Conservation (phyloP, 2,329 filamentous ascomycete genomes). For the Diaporthe longicolla region DNA sequence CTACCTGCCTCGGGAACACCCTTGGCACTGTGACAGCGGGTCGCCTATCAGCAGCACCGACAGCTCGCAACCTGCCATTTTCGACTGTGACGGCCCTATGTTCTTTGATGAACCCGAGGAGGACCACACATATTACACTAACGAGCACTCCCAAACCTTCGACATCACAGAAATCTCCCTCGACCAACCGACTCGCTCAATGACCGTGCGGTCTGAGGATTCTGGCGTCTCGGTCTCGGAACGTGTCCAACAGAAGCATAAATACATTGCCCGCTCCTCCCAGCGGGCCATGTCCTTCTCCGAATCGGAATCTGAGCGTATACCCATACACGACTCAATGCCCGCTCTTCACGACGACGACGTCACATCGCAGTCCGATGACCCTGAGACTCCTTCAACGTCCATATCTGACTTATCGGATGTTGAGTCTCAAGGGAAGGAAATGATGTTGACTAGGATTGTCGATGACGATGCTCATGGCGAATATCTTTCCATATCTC, state of each 20-base stretch:
- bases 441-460: constrained; percentile 44
- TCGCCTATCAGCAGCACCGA: constrained; percentile 55
- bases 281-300: constrained; percentile 67
- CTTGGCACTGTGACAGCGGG: constrained; percentile 56
- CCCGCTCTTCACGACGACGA: constrained; percentile 56
- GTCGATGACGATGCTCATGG: constrained; percentile 50
- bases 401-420: constrained; percentile 63
- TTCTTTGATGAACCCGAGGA: constrained; percentile 62
- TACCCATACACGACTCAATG: constrained; percentile 51
- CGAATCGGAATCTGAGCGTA: constrained; percentile 61
- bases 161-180: constrained; percentile 48
- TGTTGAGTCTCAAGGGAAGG: constrained; percentile 51
- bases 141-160: constrained; percentile 57
- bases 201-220: constrained; percentile 63
- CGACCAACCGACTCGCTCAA: constrained; percentile 62
- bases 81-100: constrained; percentile 50
- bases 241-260: constrained; percentile 52
- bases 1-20: constrained; percentile 67
- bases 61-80: constrained; percentile 50
- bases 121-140: constrained; percentile 51
- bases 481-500: constrained; percentile 56
- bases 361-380: constrained; percentile 60
- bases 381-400: constrained; percentile 59
- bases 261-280: constrained; percentile 54
- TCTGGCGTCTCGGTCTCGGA: constrained; percentile 56